Evolutionary conservation across 2,329 filamentous ascomycete genomes (phyloP).

Genomic region (Talaromyces islandicus): DNA sequence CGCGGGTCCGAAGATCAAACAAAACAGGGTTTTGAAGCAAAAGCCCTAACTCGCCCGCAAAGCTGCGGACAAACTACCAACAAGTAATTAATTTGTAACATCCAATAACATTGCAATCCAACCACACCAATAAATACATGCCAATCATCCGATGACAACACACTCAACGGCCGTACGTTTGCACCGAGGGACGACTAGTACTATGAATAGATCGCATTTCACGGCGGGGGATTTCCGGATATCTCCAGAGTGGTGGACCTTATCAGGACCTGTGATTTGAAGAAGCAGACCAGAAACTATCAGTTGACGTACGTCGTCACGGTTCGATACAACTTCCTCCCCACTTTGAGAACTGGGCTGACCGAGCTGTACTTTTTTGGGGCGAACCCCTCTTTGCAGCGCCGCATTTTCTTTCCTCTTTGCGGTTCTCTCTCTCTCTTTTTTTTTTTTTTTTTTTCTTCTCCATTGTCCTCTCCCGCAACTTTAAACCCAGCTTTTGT

Average conservation of each 20-base stretch:
- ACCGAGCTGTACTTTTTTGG: not conserved
- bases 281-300: not conserved
- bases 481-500: not conserved
- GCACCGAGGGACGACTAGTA: not conserved
- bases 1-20: not conserved
- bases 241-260: not conserved
- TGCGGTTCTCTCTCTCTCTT: too few relatives aligned
- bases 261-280: not conserved
- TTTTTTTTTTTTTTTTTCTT: too few relatives aligned
- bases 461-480: not conserved
- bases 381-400: not conserved
- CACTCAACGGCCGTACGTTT: not conserved
- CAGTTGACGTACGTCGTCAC: not conserved
- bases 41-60: not conserved
- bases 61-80: not conserved
- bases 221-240: not conserved
- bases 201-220: not conserved
- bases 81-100: not conserved
- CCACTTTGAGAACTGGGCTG: not conserved
- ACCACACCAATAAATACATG: not conserved
- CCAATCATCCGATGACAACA: not conserved
- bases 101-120: not conserved
- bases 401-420: too few relatives aligned
- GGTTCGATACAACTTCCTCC: not conserved
- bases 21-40: not conserved